Percentiles rank a stretch among this genome's conserved stretches.
phyloP scores from a whole-genome alignment of 2,329 filamentous ascomycete genomes.

The Zelopaecilomyces penicillatus region DNA sequence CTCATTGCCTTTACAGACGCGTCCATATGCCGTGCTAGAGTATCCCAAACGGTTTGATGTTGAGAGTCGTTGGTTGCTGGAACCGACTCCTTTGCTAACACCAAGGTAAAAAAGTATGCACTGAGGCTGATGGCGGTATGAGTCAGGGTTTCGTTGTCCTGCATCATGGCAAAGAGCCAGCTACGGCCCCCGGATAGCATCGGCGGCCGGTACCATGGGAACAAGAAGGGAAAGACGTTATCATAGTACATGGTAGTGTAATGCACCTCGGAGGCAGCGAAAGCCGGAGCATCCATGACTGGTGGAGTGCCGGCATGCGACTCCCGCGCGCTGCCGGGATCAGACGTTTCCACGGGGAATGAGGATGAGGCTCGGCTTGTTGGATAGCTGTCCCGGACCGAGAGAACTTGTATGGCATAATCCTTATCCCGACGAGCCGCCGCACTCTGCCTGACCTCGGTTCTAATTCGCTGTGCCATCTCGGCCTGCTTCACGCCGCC shows the following conservation, averaged over 20 bases:
- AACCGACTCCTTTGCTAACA: conserved; percentile 16
- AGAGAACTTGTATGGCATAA: conserved; percentile 3
- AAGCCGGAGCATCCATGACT: background rate
- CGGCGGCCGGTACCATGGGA: conserved; percentile 45
- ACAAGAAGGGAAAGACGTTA: conserved; percentile 41
- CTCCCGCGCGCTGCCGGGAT: background rate
- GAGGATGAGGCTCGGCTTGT: background rate
- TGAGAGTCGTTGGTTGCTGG: background rate
- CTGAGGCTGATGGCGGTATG: conserved; percentile 41
- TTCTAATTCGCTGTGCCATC: conserved; percentile 16
- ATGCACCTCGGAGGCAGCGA: conserved; percentile 1
- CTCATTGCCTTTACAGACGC: conserved; percentile 1
- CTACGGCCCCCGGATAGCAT: conserved; percentile 39
- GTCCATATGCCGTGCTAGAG: conserved; percentile 1
- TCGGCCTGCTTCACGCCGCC: conserved; percentile 16
- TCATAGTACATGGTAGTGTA: conserved; percentile 20
- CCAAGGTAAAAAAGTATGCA: conserved; percentile 38
- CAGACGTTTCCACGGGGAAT: background rate
- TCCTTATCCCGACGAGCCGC: conserved; percentile 24
- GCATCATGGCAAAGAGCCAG: conserved; percentile 44
- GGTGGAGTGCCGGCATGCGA: background rate
- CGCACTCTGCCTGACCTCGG: conserved; percentile 16
- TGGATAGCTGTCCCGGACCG: background rate
- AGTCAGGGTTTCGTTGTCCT: conserved; percentile 39
- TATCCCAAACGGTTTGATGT: background rate